These are phyloP conservation scores for Saccharomyces hybrid DNA, from an alignment of 1,139 yeast species.

Conservation along the genomic window DNA sequence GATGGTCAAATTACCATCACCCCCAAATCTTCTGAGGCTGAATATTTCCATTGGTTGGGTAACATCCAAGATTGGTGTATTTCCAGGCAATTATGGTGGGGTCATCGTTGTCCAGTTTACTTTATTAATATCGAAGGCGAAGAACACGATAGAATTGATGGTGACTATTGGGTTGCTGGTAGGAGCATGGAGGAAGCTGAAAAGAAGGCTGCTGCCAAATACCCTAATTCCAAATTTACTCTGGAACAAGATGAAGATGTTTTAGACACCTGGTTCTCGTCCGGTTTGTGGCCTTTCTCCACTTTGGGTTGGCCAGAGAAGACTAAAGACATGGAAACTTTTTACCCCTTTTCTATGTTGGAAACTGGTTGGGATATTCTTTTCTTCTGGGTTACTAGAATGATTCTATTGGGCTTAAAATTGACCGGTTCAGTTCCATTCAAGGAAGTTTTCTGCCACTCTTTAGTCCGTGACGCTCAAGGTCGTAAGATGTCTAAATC, in stretches of 20 bases:
- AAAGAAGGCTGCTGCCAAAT: constrained; percentile 66
- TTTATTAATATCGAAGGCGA: constrained; percentile 73
- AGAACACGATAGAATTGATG: constrained; percentile 47
- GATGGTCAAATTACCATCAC: constrained; percentile 72
- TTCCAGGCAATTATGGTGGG: constrained; percentile 99
- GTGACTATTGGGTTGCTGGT: constrained; percentile 86
- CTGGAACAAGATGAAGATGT: constrained; percentile 97
- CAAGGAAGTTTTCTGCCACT: constrained; percentile 95
- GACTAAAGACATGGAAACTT: constrained; percentile 64
- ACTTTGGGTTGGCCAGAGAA: constrained; percentile 93
- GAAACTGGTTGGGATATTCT: constrained; percentile 99
- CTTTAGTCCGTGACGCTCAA: constrained; percentile 97
- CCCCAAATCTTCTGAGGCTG: constrained; percentile 87
- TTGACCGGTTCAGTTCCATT: constrained; percentile 89
- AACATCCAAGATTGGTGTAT: constrained; percentile 99
- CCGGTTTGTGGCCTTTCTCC: constrained; percentile 97
- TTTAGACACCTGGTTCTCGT: constrained; percentile 96
- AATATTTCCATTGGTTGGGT: constrained; percentile 92
- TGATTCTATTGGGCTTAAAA: constrained; percentile 86
- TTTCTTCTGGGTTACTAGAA: constrained; percentile 97
- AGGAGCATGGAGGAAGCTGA: constrained; percentile 75
- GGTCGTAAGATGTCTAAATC: constrained; percentile 99
- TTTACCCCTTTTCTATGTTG: constrained; percentile 85
- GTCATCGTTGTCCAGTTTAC: constrained; percentile 97
- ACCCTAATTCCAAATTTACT: constrained; percentile 60